Base-by-base conservation (phyloP, 495 filamentous ascomycete genomes). In the Aspergillus bertholletiae region DNA sequence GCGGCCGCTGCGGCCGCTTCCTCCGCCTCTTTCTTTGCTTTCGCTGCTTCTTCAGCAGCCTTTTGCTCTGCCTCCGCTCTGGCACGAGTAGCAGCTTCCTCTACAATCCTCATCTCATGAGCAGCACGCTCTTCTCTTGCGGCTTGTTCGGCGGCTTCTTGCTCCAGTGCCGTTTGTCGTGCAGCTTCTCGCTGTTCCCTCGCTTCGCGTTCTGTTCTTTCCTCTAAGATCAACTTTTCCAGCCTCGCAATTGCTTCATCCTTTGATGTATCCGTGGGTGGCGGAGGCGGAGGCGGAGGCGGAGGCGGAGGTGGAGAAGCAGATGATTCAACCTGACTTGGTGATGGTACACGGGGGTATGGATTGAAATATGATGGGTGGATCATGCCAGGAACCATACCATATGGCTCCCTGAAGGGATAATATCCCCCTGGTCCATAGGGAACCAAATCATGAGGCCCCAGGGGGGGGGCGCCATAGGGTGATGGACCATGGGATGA, bases 171-270 rank as follows among this genome's bases (percentile, higher is more conserved):
- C 41, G 69, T 71, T 45, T 61, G 52, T 8, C 59, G 67, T 13
- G 71, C 75, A 23, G 70, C 73, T 59, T 81, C 78, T 51, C 74
- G 74, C 7, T 64, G 59, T 40, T 79, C 74, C 26, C 70, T 61
- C 9, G 71, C 76, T 44, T 67, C 68, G 27, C 75, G 72, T 26
- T 80, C 77, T 18, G 58, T 67, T 51, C 69, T 66, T 48, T 76
- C 69, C 22, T 82, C 77, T 53, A 81, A 20, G 23, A 82, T 78
- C 53, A 82, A 53, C 50, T 80, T 76, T 56, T 81, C 77, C 18
- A 82, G 57, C 35, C 74, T 68, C n/a, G 70, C 76, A 44, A 80
- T 79, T 21, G 78, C 77, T 24, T 82, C 79, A 34, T 79, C 75
- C 35, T 80, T 79, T 11, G 73, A 66, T 27, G 61, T 34, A 32